phyloP scores from a whole-genome alignment of 768 basidiomycete genomes.

The Tulasnella sp. region DNA sequence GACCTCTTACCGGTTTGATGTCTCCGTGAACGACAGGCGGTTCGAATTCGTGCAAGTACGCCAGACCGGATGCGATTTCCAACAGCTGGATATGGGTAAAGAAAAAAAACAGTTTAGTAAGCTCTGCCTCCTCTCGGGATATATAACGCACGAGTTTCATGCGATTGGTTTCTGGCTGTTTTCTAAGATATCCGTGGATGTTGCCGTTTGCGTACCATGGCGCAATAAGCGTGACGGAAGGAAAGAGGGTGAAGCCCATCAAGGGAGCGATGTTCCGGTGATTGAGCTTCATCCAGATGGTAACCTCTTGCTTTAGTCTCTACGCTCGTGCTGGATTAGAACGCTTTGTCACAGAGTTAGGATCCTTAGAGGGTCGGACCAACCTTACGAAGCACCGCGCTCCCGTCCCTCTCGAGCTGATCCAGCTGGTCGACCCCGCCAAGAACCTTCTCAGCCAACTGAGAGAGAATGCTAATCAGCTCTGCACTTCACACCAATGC shows the following conservation, averaged over 20 bases:
- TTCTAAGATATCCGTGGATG: not conserved
- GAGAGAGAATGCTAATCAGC: not conserved
- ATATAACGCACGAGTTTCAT: not conserved
- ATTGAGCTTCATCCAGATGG: not conserved
- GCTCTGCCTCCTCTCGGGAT: not conserved
- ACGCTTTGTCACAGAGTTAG: not conserved
- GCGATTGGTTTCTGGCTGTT: not conserved
- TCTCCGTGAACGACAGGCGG: slow-evolving; percentile 10
- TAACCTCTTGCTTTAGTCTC: not conserved
- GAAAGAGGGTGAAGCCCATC: not conserved
- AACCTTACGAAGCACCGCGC: not conserved
- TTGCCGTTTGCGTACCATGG: not conserved
- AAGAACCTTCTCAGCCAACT: not conserved
- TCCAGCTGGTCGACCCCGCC: not conserved
- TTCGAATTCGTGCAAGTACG: not conserved
- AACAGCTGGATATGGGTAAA: not conserved
- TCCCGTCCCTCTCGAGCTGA: not conserved
- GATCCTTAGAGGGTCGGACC: not conserved
- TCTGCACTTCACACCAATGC: no score
- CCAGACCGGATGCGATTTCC: not conserved
- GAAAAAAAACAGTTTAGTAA: not conserved
- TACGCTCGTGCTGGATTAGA: not conserved
- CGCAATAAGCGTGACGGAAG: not conserved
- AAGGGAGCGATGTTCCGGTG: not conserved
- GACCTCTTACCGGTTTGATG: not conserved